phyloP scores from a whole-genome alignment of 1,139 yeast species.

The Blastobotrys apis region DNA sequence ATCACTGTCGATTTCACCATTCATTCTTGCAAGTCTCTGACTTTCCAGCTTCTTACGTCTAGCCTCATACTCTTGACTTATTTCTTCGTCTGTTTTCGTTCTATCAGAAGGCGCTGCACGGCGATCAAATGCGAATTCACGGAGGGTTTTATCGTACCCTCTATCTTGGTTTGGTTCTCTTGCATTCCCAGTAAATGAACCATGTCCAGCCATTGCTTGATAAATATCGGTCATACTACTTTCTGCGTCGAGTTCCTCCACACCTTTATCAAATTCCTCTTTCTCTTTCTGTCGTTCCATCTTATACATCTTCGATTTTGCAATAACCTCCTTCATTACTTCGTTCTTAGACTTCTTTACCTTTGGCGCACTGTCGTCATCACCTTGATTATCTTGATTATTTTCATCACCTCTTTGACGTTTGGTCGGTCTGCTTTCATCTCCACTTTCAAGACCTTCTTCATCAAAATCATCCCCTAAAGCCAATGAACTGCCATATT shows the following conservation, averaged over 20 bases:
- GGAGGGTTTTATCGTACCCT: slow-evolving; percentile 70
- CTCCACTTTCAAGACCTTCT: slow-evolving; percentile 43
- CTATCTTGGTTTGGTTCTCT: slow-evolving; percentile 38
- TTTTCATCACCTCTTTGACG: slow-evolving; percentile 8
- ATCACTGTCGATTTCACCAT: slow-evolving; percentile 56
- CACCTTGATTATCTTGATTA: slow-evolving; percentile 19
- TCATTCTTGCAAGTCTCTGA: slow-evolving; percentile 81
- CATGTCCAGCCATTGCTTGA: slow-evolving; percentile 53
- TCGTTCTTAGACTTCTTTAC: slow-evolving; percentile 83
- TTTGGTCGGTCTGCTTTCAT: slow-evolving; percentile 27
- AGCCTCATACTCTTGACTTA: slow-evolving; percentile 66
- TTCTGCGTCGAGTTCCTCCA: slow-evolving; percentile 76
- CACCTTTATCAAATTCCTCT: slow-evolving; percentile 63
- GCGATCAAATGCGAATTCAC: slow-evolving; percentile 76
- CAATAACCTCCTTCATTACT: slow-evolving; percentile 94
- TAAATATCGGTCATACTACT: slow-evolving; percentile 71
- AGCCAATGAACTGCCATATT: slow-evolving; percentile 62
- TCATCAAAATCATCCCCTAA: slow-evolving; percentile 48
- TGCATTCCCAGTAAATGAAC: slow-evolving; percentile 9
- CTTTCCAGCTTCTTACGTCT: slow-evolving; percentile 66
- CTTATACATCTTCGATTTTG: slow-evolving; percentile 87
- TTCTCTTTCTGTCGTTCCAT: slow-evolving; percentile 81
- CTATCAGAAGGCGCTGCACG: slow-evolving; percentile 96
- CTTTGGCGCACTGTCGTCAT: slow-evolving; percentile 35
- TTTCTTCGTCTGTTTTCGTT: slow-evolving; percentile 87